Conservation (phyloP, 23 red algal species). For the Gracilaria domingensis region DNA sequence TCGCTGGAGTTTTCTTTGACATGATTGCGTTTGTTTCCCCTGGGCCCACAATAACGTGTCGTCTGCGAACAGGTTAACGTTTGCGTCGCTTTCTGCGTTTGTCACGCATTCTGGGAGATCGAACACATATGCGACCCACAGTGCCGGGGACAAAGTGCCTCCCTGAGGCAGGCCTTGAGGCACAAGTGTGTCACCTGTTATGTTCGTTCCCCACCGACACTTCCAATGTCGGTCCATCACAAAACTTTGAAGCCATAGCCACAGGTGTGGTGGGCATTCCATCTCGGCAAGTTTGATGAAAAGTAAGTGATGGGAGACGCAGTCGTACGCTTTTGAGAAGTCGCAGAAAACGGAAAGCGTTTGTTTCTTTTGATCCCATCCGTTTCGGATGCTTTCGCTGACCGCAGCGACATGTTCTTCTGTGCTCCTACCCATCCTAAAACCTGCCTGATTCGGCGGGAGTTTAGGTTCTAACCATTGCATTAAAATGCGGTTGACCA, state of each 20-base stretch:
- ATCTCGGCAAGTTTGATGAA: not conserved
- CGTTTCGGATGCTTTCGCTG: slow-evolving; percentile 3
- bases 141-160: not conserved
- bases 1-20: not conserved
- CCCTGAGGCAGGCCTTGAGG: not conserved
- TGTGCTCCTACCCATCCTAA: slow-evolving; percentile 1
- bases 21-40: not conserved
- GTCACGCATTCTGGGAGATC: not conserved
- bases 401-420: slow-evolving; percentile 4
- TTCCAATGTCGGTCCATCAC: slow-evolving; percentile 3
- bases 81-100: not conserved
- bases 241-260: not conserved
- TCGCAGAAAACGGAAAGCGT: not conserved
- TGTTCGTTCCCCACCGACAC: not conserved
- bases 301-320: not conserved
- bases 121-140: not conserved
- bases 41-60: not conserved
- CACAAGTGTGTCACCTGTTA: not conserved
- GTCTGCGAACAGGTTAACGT: not conserved
- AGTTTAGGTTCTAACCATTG: not conserved
- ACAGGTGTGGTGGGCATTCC: not conserved
- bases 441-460: not conserved
- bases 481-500: slow-evolving; percentile 3
- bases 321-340: slow-evolving; percentile 16
- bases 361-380: not conserved